A percentile compares a stretch with the other conserved stretches of the same genome.
Evolutionary conservation across 2,329 filamentous ascomycete species (phyloP).

Genomic region (Diplocarpon mali): DNA sequence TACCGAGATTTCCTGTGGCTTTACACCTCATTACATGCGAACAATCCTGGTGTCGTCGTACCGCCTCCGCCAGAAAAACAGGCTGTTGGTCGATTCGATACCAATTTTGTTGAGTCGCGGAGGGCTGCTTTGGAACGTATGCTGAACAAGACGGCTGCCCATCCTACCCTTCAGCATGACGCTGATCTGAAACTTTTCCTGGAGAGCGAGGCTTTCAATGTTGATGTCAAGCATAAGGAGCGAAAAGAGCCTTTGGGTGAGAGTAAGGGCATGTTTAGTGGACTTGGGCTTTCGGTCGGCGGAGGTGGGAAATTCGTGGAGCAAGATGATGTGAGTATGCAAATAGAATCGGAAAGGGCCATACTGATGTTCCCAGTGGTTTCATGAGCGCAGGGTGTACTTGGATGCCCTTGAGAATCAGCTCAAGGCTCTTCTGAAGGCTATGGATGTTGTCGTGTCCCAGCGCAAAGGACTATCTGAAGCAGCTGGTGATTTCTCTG

Average conservation of each 20-base stretch:
- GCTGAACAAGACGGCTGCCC: conserved; percentile 88
- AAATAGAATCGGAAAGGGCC: neutral
- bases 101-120: conserved; percentile 89
- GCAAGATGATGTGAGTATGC: conserved; percentile 71
- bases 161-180: conserved; percentile 86
- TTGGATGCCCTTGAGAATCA: conserved; percentile 89
- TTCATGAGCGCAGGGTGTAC: conserved; percentile 91
- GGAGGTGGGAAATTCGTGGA: conserved; percentile 84
- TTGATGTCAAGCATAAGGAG: conserved; percentile 97
- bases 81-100: conserved; percentile 89
- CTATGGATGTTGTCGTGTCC: conserved; percentile 82
- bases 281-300: conserved; percentile 68
- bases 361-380: conserved; percentile 55
- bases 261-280: conserved; percentile 87
- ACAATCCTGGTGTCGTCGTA: conserved; percentile 89
- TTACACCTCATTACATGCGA: conserved; percentile 86
- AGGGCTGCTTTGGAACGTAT: conserved; percentile 90
- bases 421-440: conserved; percentile 79
- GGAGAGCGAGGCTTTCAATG: conserved; percentile 90
- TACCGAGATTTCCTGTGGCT: conserved; percentile 98
- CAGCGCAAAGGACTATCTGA: conserved; percentile 92
- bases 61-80: conserved; percentile 97
- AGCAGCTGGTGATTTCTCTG: conserved; percentile 85
- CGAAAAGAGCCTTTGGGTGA: conserved; percentile 78
- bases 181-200: conserved; percentile 91